Base-by-base conservation (phyloP, 2,329 filamentous ascomycete genomes). In the Fusarium secorum region DNA sequence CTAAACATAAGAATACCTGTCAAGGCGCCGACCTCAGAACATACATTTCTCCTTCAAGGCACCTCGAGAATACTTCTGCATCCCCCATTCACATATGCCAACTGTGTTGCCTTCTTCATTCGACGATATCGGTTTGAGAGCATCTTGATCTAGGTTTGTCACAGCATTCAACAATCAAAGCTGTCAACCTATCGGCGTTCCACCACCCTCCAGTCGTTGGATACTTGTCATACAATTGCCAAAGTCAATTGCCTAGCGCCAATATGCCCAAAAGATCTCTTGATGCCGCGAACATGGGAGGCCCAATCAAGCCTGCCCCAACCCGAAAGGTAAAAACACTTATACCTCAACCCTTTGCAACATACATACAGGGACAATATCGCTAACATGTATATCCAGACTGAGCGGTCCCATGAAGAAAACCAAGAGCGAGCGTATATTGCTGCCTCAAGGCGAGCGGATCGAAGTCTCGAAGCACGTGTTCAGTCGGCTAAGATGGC, bases 381-480 rank as follows among this genome's bases (percentile, higher is more conserved):
- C 5, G 33, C 42, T 71, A 45, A 66, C 70, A 33, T 17, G 14
- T 11, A 20, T 52, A 15, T 41, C 20, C 62, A 93, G 89, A 92
- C 90, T 6, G 91, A 93, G 80, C 85, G 92, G 45, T 93, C 91
- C 5, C 91, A 94, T 70, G 91, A 93, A 74, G 92, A 95, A 80
- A 95, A 95, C 74, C 91, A 94, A 77, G 93, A 95, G 80, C 87
- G 95, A 77, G 95, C 95, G 26, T 98, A 97, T 79, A 96, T 98
- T 74, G 95, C 95, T 17, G 95, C 95, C 7, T 98, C 95, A 10
- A 86, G 95, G 71, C 87, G 95, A 71, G 92, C 92, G 74, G 95
- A 98, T 77, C 90, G 95, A 58, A 95, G 92, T 77, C 83, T 97
- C 20, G 94, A 98, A 80, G 94, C 94, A 18, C 90, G 95, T 30